Percentiles rank a stretch among this genome's conserved stretches.
These are phyloP conservation scores for Epichloe sp. DNA, from an alignment of 2,329 filamentous ascomycete species.

Conservation along the genomic window DNA sequence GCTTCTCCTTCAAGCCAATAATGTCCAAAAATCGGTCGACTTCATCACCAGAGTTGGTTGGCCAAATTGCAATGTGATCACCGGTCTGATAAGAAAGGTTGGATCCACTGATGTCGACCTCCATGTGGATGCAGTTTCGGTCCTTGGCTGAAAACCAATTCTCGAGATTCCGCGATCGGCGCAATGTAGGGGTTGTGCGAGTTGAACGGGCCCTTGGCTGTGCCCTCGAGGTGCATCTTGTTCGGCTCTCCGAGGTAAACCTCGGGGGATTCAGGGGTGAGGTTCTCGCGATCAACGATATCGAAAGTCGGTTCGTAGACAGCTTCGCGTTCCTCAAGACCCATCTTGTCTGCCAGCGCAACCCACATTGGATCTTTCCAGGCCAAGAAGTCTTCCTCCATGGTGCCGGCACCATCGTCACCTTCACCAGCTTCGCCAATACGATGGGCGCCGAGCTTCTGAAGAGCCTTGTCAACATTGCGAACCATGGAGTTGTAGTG, in stretches of 20 bases:
- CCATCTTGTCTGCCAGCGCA: slow-evolving; percentile 69
- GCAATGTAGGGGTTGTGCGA: slow-evolving; percentile 96
- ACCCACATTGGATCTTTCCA: slow-evolving; percentile 99
- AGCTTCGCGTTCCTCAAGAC: slow-evolving; percentile 85
- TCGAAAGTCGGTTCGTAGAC: slow-evolving; percentile 89
- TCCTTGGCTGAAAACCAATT: slow-evolving; percentile 79
- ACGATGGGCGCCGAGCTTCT: slow-evolving; percentile 69
- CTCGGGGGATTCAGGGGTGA: slow-evolving; percentile 62
- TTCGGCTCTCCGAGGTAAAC: slow-evolving; percentile 96
- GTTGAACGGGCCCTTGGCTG: slow-evolving; percentile 79
- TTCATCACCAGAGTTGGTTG: slow-evolving; percentile 83
- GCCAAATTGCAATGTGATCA: slow-evolving; percentile 96
- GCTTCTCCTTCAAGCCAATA: slow-evolving; percentile 63
- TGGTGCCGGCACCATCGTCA: slow-evolving; percentile 94
- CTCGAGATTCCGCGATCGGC: slow-evolving; percentile 78
- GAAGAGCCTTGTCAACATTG: slow-evolving; percentile 69
- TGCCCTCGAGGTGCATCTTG: slow-evolving; percentile 83
- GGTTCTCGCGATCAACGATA: slow-evolving; percentile 60
- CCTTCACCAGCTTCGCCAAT: slow-evolving; percentile 88
- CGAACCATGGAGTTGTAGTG: slow-evolving; percentile 99
- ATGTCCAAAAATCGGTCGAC: slow-evolving; percentile 80
- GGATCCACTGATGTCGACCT: slow-evolving; percentile 80
- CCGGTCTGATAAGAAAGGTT: slow-evolving; percentile 91
- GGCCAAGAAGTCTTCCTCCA: slow-evolving; percentile 98
- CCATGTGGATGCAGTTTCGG: slow-evolving; percentile 92